Evolutionary conservation across 768 basidiomycete species (phyloP).

Genomic region (Mrakia frigida): DNA sequence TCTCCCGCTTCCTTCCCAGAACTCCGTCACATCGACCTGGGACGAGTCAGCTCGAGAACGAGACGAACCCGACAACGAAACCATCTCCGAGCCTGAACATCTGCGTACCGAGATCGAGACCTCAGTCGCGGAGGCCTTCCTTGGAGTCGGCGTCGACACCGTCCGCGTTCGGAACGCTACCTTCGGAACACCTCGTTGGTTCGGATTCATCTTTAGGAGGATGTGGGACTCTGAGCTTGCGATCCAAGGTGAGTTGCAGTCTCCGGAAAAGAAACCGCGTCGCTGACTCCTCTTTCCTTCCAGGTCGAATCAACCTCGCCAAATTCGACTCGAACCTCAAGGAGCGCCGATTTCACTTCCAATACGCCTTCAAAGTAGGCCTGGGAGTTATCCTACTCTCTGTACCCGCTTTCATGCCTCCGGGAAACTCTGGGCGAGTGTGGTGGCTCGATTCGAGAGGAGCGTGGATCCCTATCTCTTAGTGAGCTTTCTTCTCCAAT

Average conservation of each 20-base stretch:
- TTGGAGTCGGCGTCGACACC: not conserved
- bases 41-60: conserved; percentile 27
- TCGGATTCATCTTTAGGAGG: not conserved
- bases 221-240: conserved; percentile 20
- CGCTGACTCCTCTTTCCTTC: not conserved
- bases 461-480: conserved; percentile 39
- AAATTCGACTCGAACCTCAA: not conserved
- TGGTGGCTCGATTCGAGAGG: conserved; percentile 40
- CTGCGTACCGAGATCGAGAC: conserved; percentile 14
- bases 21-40: conserved; percentile 21
- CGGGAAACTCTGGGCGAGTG: conserved; percentile 34
- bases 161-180: not conserved
- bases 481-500: conserved; percentile 37
- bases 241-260: not conserved
- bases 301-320: conserved; percentile 19
- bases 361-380: conserved; percentile 23
- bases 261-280: not conserved
- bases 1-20: not conserved
- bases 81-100: conserved; percentile 6
- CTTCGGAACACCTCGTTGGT: conserved; percentile 1
- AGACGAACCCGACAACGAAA: not conserved
- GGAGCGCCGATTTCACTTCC: conserved; percentile 13
- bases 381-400: conserved; percentile 35
- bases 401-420: conserved; percentile 41
- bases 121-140: conserved; percentile 11